Evolutionary conservation across 805 yeast genomes (phyloP).

Genomic region (Yueomyces sp.): DNA sequence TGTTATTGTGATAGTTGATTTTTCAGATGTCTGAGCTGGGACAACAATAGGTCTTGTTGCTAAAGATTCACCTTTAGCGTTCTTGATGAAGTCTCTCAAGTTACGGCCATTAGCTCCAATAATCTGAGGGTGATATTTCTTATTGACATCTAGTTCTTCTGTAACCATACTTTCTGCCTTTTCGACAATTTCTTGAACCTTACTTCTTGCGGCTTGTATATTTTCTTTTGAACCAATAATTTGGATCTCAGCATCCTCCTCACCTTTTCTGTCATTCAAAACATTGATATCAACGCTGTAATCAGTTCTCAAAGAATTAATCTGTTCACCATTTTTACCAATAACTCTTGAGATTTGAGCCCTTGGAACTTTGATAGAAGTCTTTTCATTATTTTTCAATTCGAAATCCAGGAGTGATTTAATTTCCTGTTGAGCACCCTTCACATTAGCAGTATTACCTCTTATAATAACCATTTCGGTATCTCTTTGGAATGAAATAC

Average conservation of each 20-base stretch:
- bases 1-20: slow-evolving; percentile 43
- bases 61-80: slow-evolving; percentile 59
- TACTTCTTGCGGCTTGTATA: slow-evolving; percentile 58
- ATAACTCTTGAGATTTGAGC: slow-evolving; percentile 72
- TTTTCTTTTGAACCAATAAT: slow-evolving; percentile 68
- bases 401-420: slow-evolving; percentile 74
- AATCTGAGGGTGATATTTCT: slow-evolving; percentile 58
- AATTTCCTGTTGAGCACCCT: slow-evolving; percentile 71
- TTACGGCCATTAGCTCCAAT: slow-evolving; percentile 70
- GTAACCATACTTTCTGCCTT: slow-evolving; percentile 51
- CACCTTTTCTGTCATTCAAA: slow-evolving; percentile 25
- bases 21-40: slow-evolving; percentile 61
- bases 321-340: slow-evolving; percentile 77
- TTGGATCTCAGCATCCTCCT: slow-evolving; percentile 38
- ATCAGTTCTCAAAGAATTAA: slow-evolving; percentile 62
- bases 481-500: slow-evolving; percentile 58
- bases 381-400: slow-evolving; percentile 65
- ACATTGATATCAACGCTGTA: slow-evolving; percentile 40
- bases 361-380: slow-evolving; percentile 49
- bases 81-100: slow-evolving; percentile 56
- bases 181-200: slow-evolving; percentile 47
- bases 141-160: slow-evolving; percentile 50
- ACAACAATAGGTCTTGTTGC: slow-evolving; percentile 24
- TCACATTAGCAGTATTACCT: slow-evolving; percentile 85
- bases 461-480: slow-evolving; percentile 53